phyloP scores from a whole-genome alignment of 2,329 filamentous ascomycete species.

The Aspergillaceae sp. region DNA sequence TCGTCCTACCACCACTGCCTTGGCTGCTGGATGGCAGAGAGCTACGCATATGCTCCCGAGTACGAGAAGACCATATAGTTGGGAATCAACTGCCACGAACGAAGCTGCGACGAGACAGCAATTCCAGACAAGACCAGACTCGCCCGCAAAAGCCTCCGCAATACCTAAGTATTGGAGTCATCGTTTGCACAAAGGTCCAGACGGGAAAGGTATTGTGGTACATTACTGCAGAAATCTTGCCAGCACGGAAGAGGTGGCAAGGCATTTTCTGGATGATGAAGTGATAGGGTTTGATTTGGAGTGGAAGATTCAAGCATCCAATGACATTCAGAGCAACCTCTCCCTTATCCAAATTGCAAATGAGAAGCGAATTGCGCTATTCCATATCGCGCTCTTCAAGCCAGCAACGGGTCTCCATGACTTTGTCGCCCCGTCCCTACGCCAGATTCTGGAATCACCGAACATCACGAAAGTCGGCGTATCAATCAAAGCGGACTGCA shows the following conservation, averaged over 20 bases:
- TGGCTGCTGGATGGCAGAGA: not conserved
- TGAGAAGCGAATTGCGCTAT: constrained; percentile 65
- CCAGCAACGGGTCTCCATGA: constrained; percentile 36
- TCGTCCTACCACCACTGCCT: no score
- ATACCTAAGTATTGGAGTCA: constrained; percentile 25
- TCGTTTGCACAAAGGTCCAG: constrained; percentile 38
- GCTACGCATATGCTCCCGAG: not conserved
- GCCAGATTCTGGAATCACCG: constrained; percentile 61
- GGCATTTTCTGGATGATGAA: constrained; percentile 59
- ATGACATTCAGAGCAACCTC: constrained; percentile 57
- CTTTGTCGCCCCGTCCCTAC: constrained; percentile 63
- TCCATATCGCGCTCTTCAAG: constrained; percentile 64
- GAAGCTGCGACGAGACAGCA: not conserved
- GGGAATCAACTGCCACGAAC: not conserved
- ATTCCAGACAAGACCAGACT: not conserved
- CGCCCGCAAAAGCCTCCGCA: not conserved
- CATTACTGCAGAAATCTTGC: constrained; percentile 67
- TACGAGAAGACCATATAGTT: no score
- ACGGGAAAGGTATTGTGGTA: constrained; percentile 52
- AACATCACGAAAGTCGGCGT: constrained; percentile 69
- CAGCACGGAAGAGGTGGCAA: constrained; percentile 57
- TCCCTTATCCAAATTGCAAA: constrained; percentile 78
- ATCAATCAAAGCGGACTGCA: constrained; percentile 61
- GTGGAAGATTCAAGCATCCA: constrained; percentile 54
- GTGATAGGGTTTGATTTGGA: constrained; percentile 86